Evolutionary conservation across 176 grass and related monocot genomes (phyloP), one percentile per base, ranked within the genome.

Genomic region (Alopecurus myosuroides): DNA sequence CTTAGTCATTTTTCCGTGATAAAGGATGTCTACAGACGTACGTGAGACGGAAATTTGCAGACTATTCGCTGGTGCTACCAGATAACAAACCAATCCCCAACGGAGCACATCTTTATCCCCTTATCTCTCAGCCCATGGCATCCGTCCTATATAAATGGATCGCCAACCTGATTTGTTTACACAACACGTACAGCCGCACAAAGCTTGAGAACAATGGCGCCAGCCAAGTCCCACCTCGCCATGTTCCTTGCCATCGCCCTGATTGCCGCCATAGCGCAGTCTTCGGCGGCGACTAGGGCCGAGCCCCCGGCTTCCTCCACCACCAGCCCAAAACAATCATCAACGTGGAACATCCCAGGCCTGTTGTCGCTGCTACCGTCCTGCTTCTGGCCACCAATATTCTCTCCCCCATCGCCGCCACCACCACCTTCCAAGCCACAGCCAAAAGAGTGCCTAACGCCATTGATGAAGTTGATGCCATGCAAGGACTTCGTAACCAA

Each of bases 401-500:
- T 69, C 36, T 22, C 46, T 3, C 3, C 72, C 30, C 14, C 29
- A 45, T 12, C 70, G 2, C 55, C 55, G 14, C 62, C 62, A 7
- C 31, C 62, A 7, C 45, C 45, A 15, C 33, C 17, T 10, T 37
- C 50, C 0, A 18, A 49, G 18, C 22, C 55, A 0, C 29, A 67
- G 20, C 61, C 63, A 1, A 51, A 26, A 6, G 78, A 80, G 29
- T 83, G 81, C 20, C 11, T 48, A 0, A 5, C 81, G 3, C 44
- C 39, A 22, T 18, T 84, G 12, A 48, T 75, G 81, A 29, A 29
- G 12, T 3, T 75, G 81, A 84, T 10, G 40, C 81, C 81, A 0
- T 84, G 81, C 55, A 49, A 49, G 53, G 81, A 84, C 39, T 84
- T 26, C 70, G 22, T 84, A 20, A 84, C 70, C 4, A 9, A 26